A percentile compares a stretch with the other conserved stretches of the same genome.
These are phyloP conservation scores for Scedosporium aurantiacum DNA, from an alignment of 2,329 filamentous ascomycete genomes.

Conservation along the genomic window DNA sequence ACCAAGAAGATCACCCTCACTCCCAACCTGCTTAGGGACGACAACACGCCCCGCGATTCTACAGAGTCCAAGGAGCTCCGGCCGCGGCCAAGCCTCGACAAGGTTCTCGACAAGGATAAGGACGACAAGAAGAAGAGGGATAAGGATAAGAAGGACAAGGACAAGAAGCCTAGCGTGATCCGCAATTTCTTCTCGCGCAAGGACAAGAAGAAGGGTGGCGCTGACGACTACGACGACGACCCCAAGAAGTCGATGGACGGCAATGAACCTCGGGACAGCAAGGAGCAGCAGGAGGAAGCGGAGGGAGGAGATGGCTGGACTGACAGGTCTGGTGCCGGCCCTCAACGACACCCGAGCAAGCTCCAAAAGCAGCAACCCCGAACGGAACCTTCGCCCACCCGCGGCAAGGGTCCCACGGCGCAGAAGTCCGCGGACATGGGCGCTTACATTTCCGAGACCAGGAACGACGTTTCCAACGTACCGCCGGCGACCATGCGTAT, in stretches of 20 bases:
- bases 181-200: conserved; percentile 53
- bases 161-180: conserved; percentile 45
- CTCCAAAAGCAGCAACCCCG: conserved; percentile 56
- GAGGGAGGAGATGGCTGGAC: conserved; percentile 56
- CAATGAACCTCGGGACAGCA: conserved; percentile 3
- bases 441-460: conserved; percentile 26
- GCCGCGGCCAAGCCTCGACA: conserved; percentile 62
- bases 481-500: conserved; percentile 47
- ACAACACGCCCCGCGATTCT: conserved; percentile 48
- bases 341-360: conserved; percentile 53
- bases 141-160: conserved; percentile 63
- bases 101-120: conserved; percentile 48
- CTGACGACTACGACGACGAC: conserved; percentile 17
- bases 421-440: not conserved
- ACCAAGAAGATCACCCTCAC: conserved; percentile 97
- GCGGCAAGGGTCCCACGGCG: not conserved
- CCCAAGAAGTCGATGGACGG: conserved; percentile 16
- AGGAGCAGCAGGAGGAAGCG: conserved; percentile 24
- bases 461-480: conserved; percentile 44
- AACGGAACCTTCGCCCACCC: conserved; percentile 32
- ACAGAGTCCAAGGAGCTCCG: conserved; percentile 36
- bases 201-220: conserved; percentile 49
- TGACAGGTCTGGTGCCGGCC: conserved; percentile 34
- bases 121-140: conserved; percentile 70
- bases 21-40: conserved; percentile 81